Evolutionary conservation across 129 eudicot species (phyloP), one percentile per base, ranked within the genome.

Genomic region (Pittosporum tobira): DNA sequence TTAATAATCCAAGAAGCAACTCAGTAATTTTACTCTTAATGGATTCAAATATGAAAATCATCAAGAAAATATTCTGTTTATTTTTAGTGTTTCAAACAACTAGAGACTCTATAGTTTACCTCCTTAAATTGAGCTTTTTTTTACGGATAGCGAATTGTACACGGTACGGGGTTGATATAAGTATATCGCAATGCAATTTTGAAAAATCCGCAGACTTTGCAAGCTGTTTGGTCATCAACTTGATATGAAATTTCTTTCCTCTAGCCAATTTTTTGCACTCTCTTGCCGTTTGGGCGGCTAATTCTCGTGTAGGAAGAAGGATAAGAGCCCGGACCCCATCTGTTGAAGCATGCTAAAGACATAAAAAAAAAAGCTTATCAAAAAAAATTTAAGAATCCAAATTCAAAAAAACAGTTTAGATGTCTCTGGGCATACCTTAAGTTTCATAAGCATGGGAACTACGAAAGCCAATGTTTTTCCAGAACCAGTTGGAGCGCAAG

Each of bases 401-500:
- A 37, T 57, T 64, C 50, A 68, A 66, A 59, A 53, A 29, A 58
- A 38, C 28, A 57, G 28, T n/a, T 15, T 9, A 23, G 51, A 48
- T 59, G 65, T 26, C 30, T 57, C 47, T 14, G 6, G 12, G 37
- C 16, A 61, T 85, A 90, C 98, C 98, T 82, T 69, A 50, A 90
- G 83, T 80, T 83, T 90, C 88, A 85, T 82, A 40, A 90, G 86
- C 74, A 85, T 90, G 29, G 98, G 98, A 53, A 80, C 73, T 51
- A 90, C 64, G 60, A 90, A 90, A 24, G 98, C 98, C 77, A 90
- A 68, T 56, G 98, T 90, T 76, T 90, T 90, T 4, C 98, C 98
- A 23, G 95, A 85, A 71, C 95, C 98, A 78, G 98, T 90, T 37
- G 98, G 98, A 56, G 98, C 98, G 78, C 94, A 90, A 1, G 95